Percentiles rank a stretch among this genome's conserved stretches.
phyloP scores from a whole-genome alignment of 2,329 filamentous ascomycete genomes.

The Aspergillus tubingensis region DNA sequence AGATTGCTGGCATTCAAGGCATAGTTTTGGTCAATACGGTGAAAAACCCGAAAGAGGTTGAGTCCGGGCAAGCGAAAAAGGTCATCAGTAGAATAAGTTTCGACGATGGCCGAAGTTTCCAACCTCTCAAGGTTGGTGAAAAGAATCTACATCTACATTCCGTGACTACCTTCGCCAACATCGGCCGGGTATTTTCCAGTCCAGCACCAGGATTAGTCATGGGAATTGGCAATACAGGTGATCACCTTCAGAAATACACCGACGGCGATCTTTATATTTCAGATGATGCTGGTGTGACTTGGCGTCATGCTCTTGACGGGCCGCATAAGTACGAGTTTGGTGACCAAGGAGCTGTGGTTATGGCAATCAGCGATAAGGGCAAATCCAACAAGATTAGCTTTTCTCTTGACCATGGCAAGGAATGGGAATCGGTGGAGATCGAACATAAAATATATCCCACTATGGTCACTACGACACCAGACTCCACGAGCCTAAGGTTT shows the following conservation, averaged over 20 bases:
- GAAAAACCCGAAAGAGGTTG: slow-evolving; percentile 78
- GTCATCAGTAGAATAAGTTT: slow-evolving; percentile 84
- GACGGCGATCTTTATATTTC: slow-evolving; percentile 85
- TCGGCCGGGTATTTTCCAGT: slow-evolving; percentile 87
- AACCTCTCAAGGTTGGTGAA: slow-evolving; percentile 67
- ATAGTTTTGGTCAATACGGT: slow-evolving; percentile 89
- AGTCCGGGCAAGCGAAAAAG: slow-evolving; percentile 58
- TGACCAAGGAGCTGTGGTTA: slow-evolving; percentile 83
- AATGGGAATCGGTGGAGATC: slow-evolving; percentile 74
- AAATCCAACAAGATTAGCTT: slow-evolving; percentile 67
- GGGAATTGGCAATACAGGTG: slow-evolving; percentile 88
- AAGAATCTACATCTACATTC: slow-evolving; percentile 84
- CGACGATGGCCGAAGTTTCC: slow-evolving; percentile 88
- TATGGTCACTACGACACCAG: slow-evolving; percentile 81
- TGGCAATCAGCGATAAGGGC: slow-evolving; percentile 73
- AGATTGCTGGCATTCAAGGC: slow-evolving; percentile 86
- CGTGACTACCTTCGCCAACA: slow-evolving; percentile 78
- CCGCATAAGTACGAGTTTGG: slow-evolving; percentile 97
- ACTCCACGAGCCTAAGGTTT: slow-evolving; percentile 92
- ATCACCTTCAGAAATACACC: slow-evolving; percentile 67
- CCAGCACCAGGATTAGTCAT: slow-evolving; percentile 90
- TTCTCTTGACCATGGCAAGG: slow-evolving; percentile 85
- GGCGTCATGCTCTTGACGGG: slow-evolving; percentile 71
- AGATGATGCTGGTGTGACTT: slow-evolving; percentile 84
- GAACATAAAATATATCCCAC: slow-evolving; percentile 70